A percentile compares a stretch with the other conserved stretches of the same genome.
These are phyloP conservation scores for Stagonosporopsis tanaceti DNA, from an alignment of 2,329 filamentous ascomycete genomes.

Conservation along the genomic window DNA sequence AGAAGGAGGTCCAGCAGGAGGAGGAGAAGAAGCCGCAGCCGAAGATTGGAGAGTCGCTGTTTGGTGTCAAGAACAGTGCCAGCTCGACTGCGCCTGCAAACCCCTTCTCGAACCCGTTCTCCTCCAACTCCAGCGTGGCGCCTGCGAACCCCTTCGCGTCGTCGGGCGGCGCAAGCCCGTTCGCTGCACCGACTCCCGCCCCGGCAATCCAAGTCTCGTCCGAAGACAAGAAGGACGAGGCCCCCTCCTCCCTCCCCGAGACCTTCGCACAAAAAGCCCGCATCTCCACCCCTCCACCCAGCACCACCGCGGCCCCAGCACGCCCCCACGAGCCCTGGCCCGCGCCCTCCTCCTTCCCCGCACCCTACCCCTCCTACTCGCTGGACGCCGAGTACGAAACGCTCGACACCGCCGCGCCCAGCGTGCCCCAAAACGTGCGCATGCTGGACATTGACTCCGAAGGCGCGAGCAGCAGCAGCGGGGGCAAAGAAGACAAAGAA, in stretches of 20 bases:
- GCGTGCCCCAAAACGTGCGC: constrained; percentile 58
- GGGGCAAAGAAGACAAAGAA: constrained; percentile 56
- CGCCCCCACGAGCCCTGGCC: constrained; percentile 79
- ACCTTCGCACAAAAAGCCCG: constrained; percentile 77
- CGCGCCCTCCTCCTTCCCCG: constrained; percentile 66
- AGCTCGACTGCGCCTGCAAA: constrained; percentile 32
- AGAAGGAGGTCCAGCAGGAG: constrained; percentile 32
- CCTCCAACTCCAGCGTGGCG: constrained; percentile 51
- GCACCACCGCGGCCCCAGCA: constrained; percentile 22
- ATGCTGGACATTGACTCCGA: constrained; percentile 52
- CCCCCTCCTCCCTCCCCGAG: constrained; percentile 68
- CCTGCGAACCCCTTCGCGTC: constrained; percentile 65
- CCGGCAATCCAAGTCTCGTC: constrained; percentile 22
- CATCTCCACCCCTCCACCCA: constrained; percentile 54
- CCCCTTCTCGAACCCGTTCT: constrained; percentile 66
- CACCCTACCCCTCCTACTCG: constrained; percentile 78
- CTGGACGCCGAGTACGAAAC: constrained; percentile 92
- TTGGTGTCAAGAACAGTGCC: constrained; percentile 65
- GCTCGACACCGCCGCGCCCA: constrained; percentile 66
- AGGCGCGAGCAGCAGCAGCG: constrained; percentile 35
- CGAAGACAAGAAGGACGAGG: constrained; percentile 33
- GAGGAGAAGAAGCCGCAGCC: constrained; percentile 51
- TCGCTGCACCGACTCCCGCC: constrained; percentile 41
- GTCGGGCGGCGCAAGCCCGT: constrained; percentile 34
- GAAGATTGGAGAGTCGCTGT: constrained; percentile 72